Evolutionary conservation across 2,329 filamentous ascomycete species (phyloP), one percentile per base, ranked within the genome.

Genomic region (Aspergillus caelatus): DNA sequence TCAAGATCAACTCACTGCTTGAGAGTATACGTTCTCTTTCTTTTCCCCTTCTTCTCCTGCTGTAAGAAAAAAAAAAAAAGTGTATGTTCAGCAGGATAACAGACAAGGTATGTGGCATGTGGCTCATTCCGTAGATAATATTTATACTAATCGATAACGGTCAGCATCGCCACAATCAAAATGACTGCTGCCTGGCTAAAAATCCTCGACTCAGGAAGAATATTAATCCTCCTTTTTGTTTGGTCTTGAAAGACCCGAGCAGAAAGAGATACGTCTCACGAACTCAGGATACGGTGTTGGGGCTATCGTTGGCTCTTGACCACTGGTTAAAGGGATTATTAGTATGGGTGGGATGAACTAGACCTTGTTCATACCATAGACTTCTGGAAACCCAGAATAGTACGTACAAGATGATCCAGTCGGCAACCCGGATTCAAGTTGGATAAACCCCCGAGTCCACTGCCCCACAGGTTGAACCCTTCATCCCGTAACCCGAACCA

Each of bases 131-230:
- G 9, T 52, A 11, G 12, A 50, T 16, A 19, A 10, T 28, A 50
- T 30, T 28, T 16, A 16, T 50, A 50, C 23, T 50, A 48, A 50
- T 50, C 16, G 12, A 28, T 19, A 50, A 55, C 39, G 14, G 28
- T 46, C 58, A 36, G 36, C 55, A 59, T 67, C 41, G 66, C 66
- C 66, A 68, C 66, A 52, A 19, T 52, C 28, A 8, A 14, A 52
- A 52, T 52, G 28, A n/a, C 19, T 14, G 48, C 21, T 52, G 48
- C 48, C 48, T 52, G 48, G 26, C 28, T 32, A 32, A 26, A 26
- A 50, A 30, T 8, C 23, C 12, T 12, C 45, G 12, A 28, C 23
- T 28, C 21, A 0, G 21, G 12, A 48, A 26, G 45, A 48, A 48
- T 14, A 26, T 48, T 48, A 48, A 48, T 26, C 45, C 45, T 48